Evolutionary conservation across 2,329 filamentous ascomycete species (phyloP).

Genomic region (Cladosporium sp.): DNA sequence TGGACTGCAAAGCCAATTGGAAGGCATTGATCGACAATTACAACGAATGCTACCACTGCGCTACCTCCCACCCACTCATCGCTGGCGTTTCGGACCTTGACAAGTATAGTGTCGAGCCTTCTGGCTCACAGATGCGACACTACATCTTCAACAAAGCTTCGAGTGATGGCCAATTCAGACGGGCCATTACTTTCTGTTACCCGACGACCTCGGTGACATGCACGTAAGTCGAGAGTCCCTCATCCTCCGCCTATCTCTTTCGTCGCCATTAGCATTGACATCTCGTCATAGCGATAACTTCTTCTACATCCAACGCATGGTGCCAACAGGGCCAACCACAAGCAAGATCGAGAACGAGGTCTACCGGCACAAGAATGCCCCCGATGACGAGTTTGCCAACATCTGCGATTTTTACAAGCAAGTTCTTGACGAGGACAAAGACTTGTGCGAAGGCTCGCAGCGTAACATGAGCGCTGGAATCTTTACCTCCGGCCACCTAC

Average conservation of each 20-base stretch:
- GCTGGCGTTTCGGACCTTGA: slow-evolving; percentile 23
- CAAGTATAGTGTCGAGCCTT: slow-evolving; percentile 10
- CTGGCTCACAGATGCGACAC: slow-evolving; percentile 8
- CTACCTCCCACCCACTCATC: slow-evolving; percentile 52
- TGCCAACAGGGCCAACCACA: slow-evolving; percentile 38
- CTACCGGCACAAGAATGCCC: slow-evolving; percentile 40
- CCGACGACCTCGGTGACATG: slow-evolving; percentile 9
- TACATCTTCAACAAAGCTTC: slow-evolving; percentile 11
- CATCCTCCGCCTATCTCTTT: too few relatives aligned
- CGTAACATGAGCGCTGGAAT: slow-evolving; percentile 54
- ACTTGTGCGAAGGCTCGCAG: slow-evolving; percentile 52
- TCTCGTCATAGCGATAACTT: slow-evolving; percentile 30
- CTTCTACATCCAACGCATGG: slow-evolving; percentile 43
- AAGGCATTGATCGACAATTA: slow-evolving; percentile 56
- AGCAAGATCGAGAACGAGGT: slow-evolving; percentile 46
- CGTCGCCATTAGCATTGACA: not conserved
- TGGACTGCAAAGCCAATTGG: slow-evolving; percentile 53
- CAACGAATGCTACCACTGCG: slow-evolving; percentile 60
- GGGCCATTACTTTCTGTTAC: slow-evolving; percentile 11
- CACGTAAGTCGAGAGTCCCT: slow-evolving; percentile 12
- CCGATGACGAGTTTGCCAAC: slow-evolving; percentile 44
- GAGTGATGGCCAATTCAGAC: slow-evolving; percentile 8
- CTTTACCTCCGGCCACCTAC: slow-evolving; percentile 56
- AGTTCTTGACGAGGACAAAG: slow-evolving; percentile 58
- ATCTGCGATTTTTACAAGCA: slow-evolving; percentile 43